Evolutionary conservation across 192 early-diverging fungal genomes (phyloP).

Genomic region (Cladochytrium replicatum): DNA sequence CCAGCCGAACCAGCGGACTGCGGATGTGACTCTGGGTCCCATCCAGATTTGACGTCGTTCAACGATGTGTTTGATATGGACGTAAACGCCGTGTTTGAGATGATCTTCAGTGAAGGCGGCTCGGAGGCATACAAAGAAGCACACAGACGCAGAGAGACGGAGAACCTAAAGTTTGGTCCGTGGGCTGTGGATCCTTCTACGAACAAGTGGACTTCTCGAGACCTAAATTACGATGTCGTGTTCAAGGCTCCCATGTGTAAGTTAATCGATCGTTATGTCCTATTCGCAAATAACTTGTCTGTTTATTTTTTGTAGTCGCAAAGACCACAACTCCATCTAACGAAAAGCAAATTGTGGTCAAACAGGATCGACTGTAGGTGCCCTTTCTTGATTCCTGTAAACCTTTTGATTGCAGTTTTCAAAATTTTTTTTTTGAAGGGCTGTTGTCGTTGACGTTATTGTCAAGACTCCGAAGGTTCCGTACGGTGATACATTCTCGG

Average conservation of each 20-base stretch:
- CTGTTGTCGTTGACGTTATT: slow-evolving; percentile 34
- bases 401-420: too few species aligned
- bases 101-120: slow-evolving; percentile 10
- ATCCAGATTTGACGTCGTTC: slow-evolving; percentile 1
- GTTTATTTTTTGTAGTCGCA: neutral
- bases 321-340: neutral
- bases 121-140: slow-evolving; percentile 8
- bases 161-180: slow-evolving; percentile 8
- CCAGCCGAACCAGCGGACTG: neutral
- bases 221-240: neutral
- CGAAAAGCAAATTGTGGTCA: neutral
- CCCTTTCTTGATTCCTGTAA: too few species aligned
- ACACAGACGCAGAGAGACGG: slow-evolving; percentile 8
- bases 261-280: neutral
- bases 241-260: neutral
- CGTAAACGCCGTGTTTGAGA: slow-evolving; percentile 13
- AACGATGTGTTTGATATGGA: slow-evolving; percentile 10
- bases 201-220: too few species aligned
- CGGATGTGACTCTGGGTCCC: slow-evolving; percentile 3
- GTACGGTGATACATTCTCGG: slow-evolving; percentile 60
- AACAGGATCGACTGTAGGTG: neutral
- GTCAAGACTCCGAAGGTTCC: slow-evolving; percentile 49
- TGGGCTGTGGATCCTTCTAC: slow-evolving; percentile 11
- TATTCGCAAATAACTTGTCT: neutral
- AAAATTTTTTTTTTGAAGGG: too few species aligned